phyloP scores from a whole-genome alignment of 2,329 filamentous ascomycete species.

The Aspergillus tanneri region DNA sequence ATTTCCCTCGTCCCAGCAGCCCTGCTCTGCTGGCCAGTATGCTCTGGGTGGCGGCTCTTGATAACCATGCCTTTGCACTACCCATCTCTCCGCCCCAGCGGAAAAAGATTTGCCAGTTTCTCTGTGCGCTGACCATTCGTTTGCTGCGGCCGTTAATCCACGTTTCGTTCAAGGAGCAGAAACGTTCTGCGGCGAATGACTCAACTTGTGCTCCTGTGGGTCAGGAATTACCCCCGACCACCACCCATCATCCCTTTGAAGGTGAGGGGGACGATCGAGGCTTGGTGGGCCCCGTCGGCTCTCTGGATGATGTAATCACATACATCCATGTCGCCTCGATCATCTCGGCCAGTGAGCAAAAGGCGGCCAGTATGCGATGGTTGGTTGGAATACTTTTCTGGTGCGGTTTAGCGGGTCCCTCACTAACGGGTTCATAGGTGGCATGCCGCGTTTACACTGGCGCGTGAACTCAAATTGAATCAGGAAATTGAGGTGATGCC shows the following conservation, averaged over 20 bases:
- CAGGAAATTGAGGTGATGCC: constrained; percentile 63
- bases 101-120: constrained; percentile 80
- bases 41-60: constrained; percentile 95
- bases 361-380: constrained; percentile 89
- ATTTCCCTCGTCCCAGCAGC: constrained; percentile 75
- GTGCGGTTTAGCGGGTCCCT: neutral
- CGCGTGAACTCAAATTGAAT: constrained; percentile 81
- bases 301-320: constrained; percentile 82
- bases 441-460: constrained; percentile 90
- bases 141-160: constrained; percentile 85
- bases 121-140: constrained; percentile 80
- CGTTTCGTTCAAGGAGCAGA: constrained; percentile 57
- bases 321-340: constrained; percentile 92
- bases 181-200: constrained; percentile 42
- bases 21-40: constrained; percentile 87
- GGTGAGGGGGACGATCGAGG: constrained; percentile 56
- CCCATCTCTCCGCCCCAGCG: constrained; percentile 80
- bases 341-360: constrained; percentile 90
- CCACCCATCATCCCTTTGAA: constrained; percentile 53
- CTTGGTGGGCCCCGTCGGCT: constrained; percentile 59
- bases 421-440: constrained; percentile 49
- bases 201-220: constrained; percentile 60
- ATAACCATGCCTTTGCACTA: constrained; percentile 80
- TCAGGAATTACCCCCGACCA: constrained; percentile 73
- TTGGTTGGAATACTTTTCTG: constrained; percentile 13